These are phyloP conservation scores for Heimioporus sp. DNA, from an alignment of 768 basidiomycete genomes.

Conservation along the genomic window DNA sequence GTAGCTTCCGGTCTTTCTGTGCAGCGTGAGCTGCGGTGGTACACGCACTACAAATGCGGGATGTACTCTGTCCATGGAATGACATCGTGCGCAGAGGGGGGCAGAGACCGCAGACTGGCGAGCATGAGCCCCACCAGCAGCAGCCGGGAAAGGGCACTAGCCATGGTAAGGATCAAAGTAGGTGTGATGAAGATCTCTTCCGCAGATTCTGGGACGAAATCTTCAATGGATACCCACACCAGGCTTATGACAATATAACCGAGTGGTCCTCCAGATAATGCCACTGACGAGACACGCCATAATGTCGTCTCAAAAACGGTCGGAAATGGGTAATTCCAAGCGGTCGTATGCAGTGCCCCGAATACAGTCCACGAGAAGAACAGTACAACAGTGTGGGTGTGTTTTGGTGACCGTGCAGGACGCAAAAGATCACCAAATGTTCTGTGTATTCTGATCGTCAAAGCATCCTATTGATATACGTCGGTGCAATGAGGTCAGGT, in stretches of 20 bases:
- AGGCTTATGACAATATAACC: not conserved
- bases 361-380: not conserved
- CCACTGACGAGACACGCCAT: not conserved
- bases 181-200: too few species aligned
- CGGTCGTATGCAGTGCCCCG: not conserved
- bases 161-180: too few species aligned
- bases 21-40: too few species aligned
- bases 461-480: not conserved
- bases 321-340: conserved; percentile 3
- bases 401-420: not conserved
- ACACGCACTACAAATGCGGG: not conserved
- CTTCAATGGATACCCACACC: too few species aligned
- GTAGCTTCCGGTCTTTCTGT: too few species aligned
- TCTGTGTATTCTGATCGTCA: not conserved
- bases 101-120: not conserved
- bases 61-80: not conserved
- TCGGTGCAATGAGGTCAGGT: not conserved
- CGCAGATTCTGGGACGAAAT: too few species aligned
- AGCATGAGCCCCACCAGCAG: not conserved
- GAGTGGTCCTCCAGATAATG: not conserved
- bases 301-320: not conserved
- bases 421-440: too few species aligned
- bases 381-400: too few species aligned
- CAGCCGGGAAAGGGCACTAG: not conserved
- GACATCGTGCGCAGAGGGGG: not conserved